Conservation (phyloP, 2,329 filamentous ascomycete species). For the Emergomyces orientalis region DNA sequence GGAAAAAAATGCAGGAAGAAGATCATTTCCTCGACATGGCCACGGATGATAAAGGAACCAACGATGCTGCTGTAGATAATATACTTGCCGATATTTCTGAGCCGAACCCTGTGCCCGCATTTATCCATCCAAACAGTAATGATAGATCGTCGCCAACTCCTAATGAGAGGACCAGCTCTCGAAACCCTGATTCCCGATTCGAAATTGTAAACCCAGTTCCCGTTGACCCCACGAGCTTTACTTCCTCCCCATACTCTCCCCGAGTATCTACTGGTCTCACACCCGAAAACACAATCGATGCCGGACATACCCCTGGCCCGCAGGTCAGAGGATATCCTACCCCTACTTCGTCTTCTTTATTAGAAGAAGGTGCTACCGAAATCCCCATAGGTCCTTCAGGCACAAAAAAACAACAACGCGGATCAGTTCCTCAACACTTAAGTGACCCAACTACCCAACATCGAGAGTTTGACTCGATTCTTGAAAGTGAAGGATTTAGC, state of each 20-base stretch:
- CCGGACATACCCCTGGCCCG: constrained; percentile 26
- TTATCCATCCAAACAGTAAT: not conserved
- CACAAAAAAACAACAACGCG: constrained; percentile 1
- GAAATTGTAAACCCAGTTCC: too few relatives aligned
- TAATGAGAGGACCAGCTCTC: not conserved
- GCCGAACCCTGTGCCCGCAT: not conserved
- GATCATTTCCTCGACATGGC: constrained; percentile 25
- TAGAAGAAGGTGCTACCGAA: constrained; percentile 26
- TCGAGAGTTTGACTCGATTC: constrained; percentile 45
- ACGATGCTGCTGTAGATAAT: constrained; percentile 8
- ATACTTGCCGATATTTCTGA: not conserved
- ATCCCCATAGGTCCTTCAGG: constrained; percentile 8
- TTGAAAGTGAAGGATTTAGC: constrained; percentile 50
- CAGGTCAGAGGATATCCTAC: constrained; percentile 31
- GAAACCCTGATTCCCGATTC: not conserved
- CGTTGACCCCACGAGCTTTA: constrained; percentile 18
- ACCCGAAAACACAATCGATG: constrained; percentile 27
- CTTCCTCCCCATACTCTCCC: constrained; percentile 27
- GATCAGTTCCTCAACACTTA: not conserved
- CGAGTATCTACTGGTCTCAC: constrained; percentile 22
- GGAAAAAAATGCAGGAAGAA: constrained; percentile 18
- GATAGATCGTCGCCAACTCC: constrained; percentile 1
- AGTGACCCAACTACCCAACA: constrained; percentile 35
- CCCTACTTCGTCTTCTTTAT: constrained; percentile 32
- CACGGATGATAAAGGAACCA: constrained; percentile 22